phyloP scores from a whole-genome alignment of 2,329 filamentous ascomycete genomes.

The Aspergillus transmontanensis region DNA sequence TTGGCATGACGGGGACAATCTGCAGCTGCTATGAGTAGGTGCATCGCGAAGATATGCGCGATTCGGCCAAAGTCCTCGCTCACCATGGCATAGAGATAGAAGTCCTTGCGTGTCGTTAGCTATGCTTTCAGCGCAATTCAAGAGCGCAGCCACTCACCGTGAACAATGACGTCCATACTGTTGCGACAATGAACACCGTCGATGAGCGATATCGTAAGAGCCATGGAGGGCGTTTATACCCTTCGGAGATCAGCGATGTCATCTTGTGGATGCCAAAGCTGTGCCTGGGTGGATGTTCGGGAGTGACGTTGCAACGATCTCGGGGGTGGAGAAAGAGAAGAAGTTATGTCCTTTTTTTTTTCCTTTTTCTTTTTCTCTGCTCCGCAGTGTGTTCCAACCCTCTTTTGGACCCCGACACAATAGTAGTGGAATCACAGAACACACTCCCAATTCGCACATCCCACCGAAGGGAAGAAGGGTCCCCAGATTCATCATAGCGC shows the following conservation, averaged over 20 bases:
- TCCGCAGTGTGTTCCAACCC: neutral
- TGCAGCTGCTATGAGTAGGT: slow-evolving; percentile 10
- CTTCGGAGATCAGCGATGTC: neutral
- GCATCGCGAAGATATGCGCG: neutral
- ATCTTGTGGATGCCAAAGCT: neutral
- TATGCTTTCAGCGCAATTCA: neutral
- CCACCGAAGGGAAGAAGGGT: neutral
- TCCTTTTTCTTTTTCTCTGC: neutral
- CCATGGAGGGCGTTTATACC: slow-evolving; percentile 24
- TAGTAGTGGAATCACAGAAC: neutral
- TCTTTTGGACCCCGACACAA: neutral
- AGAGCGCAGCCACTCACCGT: slow-evolving; percentile 22
- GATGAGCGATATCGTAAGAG: slow-evolving; percentile 58
- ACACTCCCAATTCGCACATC: neutral
- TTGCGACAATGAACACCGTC: slow-evolving; percentile 60
- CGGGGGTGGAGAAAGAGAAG: neutral
- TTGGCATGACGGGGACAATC: slow-evolving; percentile 36
- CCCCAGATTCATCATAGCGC: neutral
- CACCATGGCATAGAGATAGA: slow-evolving; percentile 35
- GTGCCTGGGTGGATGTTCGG: neutral
- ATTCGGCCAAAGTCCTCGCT: neutral
- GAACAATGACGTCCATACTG: slow-evolving; percentile 48
- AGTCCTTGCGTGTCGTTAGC: slow-evolving; percentile 23
- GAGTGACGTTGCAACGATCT: neutral
- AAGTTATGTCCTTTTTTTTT: neutral